These are phyloP conservation scores for Zasmidium cellare DNA, from an alignment of 2,329 filamentous ascomycete species.

Conservation along the genomic window DNA sequence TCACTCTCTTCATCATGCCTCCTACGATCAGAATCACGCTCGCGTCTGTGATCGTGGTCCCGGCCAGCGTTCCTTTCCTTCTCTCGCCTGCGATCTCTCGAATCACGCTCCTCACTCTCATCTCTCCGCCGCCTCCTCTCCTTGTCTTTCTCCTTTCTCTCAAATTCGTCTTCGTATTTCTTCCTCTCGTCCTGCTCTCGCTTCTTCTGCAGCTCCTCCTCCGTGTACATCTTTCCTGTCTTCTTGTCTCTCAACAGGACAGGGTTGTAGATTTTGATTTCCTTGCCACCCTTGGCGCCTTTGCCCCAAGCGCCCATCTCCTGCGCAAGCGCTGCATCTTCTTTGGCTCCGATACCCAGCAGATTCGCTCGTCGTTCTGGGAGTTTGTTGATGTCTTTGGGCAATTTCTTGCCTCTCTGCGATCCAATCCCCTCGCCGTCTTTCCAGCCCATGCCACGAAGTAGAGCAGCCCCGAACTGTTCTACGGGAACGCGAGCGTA, in stretches of 20 bases:
- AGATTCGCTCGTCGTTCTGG: slow-evolving; percentile 74
- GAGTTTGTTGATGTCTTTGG: slow-evolving; percentile 57
- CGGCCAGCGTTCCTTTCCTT: slow-evolving; percentile 14
- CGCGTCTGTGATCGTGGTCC: slow-evolving; percentile 18
- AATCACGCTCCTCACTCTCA: slow-evolving; percentile 14
- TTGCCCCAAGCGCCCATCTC: slow-evolving; percentile 82
- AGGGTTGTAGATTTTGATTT: slow-evolving; percentile 62
- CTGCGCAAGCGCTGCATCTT: slow-evolving; percentile 62
- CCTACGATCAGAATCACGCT: slow-evolving; percentile 22
- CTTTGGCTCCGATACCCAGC: slow-evolving; percentile 85
- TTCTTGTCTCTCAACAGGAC: slow-evolving; percentile 61
- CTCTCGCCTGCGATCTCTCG: slow-evolving; percentile 17
- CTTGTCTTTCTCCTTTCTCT: slow-evolving; percentile 40
- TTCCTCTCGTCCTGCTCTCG: slow-evolving; percentile 49
- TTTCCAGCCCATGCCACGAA: slow-evolving; percentile 96
- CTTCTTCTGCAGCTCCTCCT: slow-evolving; percentile 57
- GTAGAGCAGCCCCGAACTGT: slow-evolving; percentile 86
- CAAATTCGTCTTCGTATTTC: slow-evolving; percentile 45
- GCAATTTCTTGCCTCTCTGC: slow-evolving; percentile 41
- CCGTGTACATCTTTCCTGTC: slow-evolving; percentile 63
- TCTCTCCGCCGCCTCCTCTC: slow-evolving; percentile 27
- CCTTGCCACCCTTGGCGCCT: slow-evolving; percentile 53
- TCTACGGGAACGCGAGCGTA: slow-evolving; percentile 90
- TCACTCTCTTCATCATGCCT: slow-evolving; percentile 24
- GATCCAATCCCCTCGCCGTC: slow-evolving; percentile 61